Conservation (phyloP, 495 filamentous ascomycete species). For the Chaetomium cochliodes region DNA sequence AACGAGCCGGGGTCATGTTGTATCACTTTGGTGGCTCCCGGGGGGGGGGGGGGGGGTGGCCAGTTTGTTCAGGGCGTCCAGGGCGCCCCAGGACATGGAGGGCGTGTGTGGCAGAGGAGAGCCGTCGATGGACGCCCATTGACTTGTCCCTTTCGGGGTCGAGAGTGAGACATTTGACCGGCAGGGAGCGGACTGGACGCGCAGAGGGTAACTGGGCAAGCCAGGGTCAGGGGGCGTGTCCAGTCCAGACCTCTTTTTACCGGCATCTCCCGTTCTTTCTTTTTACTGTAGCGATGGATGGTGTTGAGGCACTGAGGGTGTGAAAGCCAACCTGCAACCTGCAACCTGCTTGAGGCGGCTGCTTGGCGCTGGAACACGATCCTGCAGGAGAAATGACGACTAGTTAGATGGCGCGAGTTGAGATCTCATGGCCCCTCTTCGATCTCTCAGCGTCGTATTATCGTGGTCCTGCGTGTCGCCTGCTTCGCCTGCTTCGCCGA, state of each 20-base stretch:
- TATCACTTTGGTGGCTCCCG: slow-evolving; percentile 4
- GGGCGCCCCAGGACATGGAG: not conserved
- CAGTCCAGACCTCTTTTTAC: slow-evolving; percentile 2
- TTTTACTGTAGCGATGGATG: not conserved
- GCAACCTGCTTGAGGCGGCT: slow-evolving; percentile 1
- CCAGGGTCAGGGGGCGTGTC: not conserved
- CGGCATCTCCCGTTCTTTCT: not conserved
- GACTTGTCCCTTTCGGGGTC: not conserved
- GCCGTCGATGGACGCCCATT: not conserved
- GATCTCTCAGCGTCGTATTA: not conserved
- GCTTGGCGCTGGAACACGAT: slow-evolving; percentile 20
- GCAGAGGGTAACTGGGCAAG: not conserved
- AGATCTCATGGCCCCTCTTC: slow-evolving; percentile 1
- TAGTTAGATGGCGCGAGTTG: slow-evolving; percentile 13
- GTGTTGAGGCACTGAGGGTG: not conserved
- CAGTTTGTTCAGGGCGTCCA: not conserved
- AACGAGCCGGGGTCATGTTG: slow-evolving; percentile 12
- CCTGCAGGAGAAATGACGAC: slow-evolving; percentile 21
- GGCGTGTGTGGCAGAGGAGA: too few species aligned
- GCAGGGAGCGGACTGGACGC: not conserved
- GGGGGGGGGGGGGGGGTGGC: not conserved
- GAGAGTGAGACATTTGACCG: slow-evolving; percentile 14
- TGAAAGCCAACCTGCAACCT: not conserved
- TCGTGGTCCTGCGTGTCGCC: not conserved
- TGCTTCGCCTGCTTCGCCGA: too few species aligned